Conservation (phyloP, 1,284 basidiomycete species). For the Austroboletus novae-zelandiae region DNA sequence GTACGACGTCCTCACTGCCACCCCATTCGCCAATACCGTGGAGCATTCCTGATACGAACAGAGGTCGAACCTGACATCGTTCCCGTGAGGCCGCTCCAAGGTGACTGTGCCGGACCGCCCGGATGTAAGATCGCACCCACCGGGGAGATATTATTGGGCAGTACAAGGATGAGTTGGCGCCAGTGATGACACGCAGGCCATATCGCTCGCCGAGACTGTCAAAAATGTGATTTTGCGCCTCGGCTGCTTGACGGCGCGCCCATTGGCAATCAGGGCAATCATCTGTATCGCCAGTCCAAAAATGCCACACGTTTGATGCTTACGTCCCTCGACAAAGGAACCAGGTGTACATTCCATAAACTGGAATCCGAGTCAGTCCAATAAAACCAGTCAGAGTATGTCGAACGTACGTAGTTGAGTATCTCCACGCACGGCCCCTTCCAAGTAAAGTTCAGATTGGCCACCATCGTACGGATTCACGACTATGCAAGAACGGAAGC, state of each 20-base stretch:
- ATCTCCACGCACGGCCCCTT: constrained; percentile 79
- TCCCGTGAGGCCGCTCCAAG: constrained; percentile 30
- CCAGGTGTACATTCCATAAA: constrained; percentile 87
- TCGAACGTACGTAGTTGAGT: constrained; percentile 64
- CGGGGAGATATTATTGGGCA: constrained; percentile 81
- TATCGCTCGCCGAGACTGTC: constrained; percentile 81
- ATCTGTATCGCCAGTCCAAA: constrained; percentile 59
- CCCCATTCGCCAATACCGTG: not conserved
- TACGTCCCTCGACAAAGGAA: constrained; percentile 82
- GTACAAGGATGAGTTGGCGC: constrained; percentile 73
- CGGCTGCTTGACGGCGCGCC: constrained; percentile 83
- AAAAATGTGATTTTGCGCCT: constrained; percentile 89
- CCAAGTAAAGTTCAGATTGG: constrained; percentile 78
- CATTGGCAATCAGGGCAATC: constrained; percentile 60
- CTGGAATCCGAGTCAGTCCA: constrained; percentile 35
- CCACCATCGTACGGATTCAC: constrained; percentile 87
- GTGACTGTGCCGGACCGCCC: constrained; percentile 58
- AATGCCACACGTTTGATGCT: constrained; percentile 84
- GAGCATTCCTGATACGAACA: not conserved
- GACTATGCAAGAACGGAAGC: constrained; percentile 82
- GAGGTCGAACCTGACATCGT: not conserved
- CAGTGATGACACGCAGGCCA: constrained; percentile 77
- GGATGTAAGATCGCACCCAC: constrained; percentile 74
- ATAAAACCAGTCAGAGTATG: too few relatives aligned
- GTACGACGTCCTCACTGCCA: not conserved